Percentiles rank a stretch among this genome's conserved stretches.
These are phyloP conservation scores for Bothriochloa decipiens DNA, from an alignment of 176 grass and related monocot species.

Conservation along the genomic window DNA sequence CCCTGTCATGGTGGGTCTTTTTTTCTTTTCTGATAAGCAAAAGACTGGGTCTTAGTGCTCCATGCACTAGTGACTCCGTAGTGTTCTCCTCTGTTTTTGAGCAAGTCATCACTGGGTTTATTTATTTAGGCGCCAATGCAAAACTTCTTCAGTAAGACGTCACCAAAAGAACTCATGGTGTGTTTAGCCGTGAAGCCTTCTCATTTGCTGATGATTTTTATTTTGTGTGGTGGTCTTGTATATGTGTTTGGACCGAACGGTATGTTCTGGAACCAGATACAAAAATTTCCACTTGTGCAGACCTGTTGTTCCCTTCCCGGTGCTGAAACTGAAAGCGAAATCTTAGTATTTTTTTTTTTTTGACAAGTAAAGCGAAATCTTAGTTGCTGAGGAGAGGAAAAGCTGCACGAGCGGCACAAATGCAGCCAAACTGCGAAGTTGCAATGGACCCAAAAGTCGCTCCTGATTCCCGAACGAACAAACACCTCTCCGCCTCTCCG, in stretches of 20 bases:
- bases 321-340: not conserved
- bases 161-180: not conserved
- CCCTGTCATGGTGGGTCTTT: not conserved
- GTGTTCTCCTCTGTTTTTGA: not conserved
- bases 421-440: not conserved
- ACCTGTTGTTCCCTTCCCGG: constrained; percentile 4
- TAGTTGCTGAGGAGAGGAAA: too few relatives aligned
- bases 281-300: not conserved
- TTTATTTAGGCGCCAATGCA: not conserved
- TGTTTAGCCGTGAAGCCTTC: not conserved
- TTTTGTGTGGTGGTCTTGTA: not conserved
- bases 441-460: not conserved
- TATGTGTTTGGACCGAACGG: not conserved
- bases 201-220: constrained; percentile 20
- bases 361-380: too few relatives aligned
- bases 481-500: not conserved
- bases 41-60: constrained; percentile 16
- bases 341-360: too few relatives aligned
- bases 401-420: not conserved
- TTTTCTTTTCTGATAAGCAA: not conserved
- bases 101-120: not conserved
- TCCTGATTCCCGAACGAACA: not conserved
- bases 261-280: not conserved
- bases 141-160: constrained; percentile 6
- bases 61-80: not conserved